Conservation (phyloP, 305 asterid genomes). For the Rubia tinctorum region DNA sequence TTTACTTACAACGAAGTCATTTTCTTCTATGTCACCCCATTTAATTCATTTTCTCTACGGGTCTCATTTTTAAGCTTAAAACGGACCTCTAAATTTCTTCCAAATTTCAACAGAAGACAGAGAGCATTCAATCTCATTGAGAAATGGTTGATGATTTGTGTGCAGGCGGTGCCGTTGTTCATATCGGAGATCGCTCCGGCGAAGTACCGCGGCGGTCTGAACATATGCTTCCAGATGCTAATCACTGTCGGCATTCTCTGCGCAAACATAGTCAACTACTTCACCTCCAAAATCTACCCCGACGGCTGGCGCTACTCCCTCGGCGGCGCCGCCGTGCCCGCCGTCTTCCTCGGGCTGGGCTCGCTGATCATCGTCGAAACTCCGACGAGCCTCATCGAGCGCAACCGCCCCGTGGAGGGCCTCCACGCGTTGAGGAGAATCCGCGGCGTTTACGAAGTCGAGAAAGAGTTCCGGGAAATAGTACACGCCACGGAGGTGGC, state of each 20-base stretch:
- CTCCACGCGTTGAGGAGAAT: conserved; percentile 20
- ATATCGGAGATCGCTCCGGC: conserved; percentile 37
- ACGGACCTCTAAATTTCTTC: no score
- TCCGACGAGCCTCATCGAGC: conserved; percentile 34
- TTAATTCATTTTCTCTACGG: no score
- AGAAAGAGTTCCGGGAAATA: conserved; percentile 26
- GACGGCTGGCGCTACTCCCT: conserved; percentile 30
- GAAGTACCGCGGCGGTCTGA: conserved; percentile 29
- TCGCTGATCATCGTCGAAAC: conserved; percentile 33
- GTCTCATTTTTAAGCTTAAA: no score
- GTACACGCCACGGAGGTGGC: conserved; percentile 20
- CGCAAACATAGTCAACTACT: conserved; percentile 25
- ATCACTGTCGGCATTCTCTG: conserved; percentile 28
- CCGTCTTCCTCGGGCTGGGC: conserved; percentile 30
- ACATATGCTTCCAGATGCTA: conserved; percentile 29
- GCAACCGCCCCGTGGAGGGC: conserved; percentile 30
- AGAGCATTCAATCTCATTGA: background rate
- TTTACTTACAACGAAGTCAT: no score
- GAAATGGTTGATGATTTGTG: background rate
- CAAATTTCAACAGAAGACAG: no score
- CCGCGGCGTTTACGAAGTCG: conserved; percentile 27
- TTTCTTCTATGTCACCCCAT: no score
- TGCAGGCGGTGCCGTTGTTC: conserved; percentile 31
- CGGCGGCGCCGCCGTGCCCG: conserved; percentile 37
- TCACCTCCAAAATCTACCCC: conserved; percentile 17